phyloP scores from a whole-genome alignment of 2,329 filamentous ascomycete species.

The Fusarium lyarnte region DNA sequence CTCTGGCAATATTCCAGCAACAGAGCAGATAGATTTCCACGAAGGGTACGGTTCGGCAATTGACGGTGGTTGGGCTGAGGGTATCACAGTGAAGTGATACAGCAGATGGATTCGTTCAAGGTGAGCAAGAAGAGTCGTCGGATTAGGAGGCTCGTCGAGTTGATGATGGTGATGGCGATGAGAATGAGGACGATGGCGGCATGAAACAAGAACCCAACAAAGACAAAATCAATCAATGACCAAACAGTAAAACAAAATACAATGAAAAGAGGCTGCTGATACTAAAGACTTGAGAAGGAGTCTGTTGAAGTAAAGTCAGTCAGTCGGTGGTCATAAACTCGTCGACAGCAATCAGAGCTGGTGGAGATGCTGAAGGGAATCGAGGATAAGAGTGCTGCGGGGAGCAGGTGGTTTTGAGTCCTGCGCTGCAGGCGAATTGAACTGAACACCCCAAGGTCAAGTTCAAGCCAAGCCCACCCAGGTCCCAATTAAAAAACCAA shows the following conservation, averaged over 20 bases:
- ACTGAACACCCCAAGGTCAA: neutral
- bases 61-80: constrained; percentile 6
- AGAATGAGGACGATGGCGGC: neutral
- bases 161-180: neutral
- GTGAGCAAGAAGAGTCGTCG: constrained; percentile 10
- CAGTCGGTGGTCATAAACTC: constrained; percentile 38
- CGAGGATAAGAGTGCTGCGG: constrained; percentile 34
- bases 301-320: constrained; percentile 22
- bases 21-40: constrained; percentile 37
- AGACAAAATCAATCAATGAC: neutral
- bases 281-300: constrained; percentile 14
- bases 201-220: constrained; percentile 6
- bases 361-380: constrained; percentile 34
- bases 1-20: constrained; percentile 55
- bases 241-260: constrained; percentile 7
- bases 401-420: constrained; percentile 43
- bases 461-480: neutral
- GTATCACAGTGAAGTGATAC: constrained; percentile 37
- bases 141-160: constrained; percentile 24
- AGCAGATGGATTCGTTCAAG: constrained; percentile 19
- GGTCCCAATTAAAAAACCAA: constrained; percentile 27
- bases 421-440: neutral
- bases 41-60: constrained; percentile 33
- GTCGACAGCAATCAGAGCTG: constrained; percentile 40
- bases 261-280: constrained; percentile 37